Evolutionary conservation across 176 grass and related monocot species (phyloP).

Genomic region (Cenchrus purpureus): DNA sequence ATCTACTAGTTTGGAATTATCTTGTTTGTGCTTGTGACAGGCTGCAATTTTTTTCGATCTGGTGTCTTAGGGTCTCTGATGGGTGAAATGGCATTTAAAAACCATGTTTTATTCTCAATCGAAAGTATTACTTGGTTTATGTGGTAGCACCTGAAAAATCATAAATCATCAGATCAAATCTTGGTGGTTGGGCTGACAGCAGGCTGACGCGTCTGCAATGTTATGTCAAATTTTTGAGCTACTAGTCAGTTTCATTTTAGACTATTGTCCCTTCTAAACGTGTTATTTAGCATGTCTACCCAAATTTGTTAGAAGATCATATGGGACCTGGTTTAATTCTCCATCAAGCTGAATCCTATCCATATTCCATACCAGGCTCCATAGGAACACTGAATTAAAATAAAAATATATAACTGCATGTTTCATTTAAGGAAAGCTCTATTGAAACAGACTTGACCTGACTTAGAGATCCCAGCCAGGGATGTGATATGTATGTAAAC

Average conservation of each 20-base stretch:
- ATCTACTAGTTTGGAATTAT: neutral
- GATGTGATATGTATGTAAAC: neutral
- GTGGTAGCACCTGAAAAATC: neutral
- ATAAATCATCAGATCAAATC: neutral
- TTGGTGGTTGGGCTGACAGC: neutral
- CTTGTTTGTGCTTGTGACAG: neutral
- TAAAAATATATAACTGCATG: neutral
- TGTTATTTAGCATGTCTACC: neutral
- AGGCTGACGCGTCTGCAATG: neutral
- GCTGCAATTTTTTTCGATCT: neutral
- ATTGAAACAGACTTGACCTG: too few species aligned
- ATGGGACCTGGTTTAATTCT: neutral
- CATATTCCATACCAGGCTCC: neutral
- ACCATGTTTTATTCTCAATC: neutral
- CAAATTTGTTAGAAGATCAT: neutral
- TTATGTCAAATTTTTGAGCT: neutral
- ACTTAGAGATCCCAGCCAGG: too few species aligned
- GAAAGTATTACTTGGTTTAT: neutral
- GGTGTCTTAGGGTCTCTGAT: neutral
- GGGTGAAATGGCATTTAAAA: neutral
- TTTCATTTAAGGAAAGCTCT: neutral
- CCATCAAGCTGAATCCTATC: neutral
- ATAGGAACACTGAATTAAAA: neutral
- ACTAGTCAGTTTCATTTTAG: neutral
- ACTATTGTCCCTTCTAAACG: neutral